A percentile compares a stretch with the other conserved stretches of the same genome.
Evolutionary conservation across 1,284 basidiomycete species (phyloP).

Genomic region (Malassezia brasiliensis): DNA sequence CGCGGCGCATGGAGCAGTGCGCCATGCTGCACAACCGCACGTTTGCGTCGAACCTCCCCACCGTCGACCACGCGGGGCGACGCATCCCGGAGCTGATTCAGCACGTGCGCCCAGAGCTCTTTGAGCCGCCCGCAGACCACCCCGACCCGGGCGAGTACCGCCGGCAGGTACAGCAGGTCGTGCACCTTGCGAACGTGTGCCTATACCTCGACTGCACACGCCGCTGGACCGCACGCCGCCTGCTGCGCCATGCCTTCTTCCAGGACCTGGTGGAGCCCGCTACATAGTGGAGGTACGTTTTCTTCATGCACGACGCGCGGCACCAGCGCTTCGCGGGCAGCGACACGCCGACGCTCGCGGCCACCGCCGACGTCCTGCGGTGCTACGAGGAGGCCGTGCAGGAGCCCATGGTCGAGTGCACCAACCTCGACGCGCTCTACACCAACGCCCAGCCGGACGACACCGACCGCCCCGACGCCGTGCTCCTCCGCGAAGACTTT

Average conservation of each 20-base stretch:
- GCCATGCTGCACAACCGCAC: slow-evolving; percentile 67
- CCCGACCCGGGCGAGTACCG: slow-evolving; percentile 31
- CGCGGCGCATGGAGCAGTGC: slow-evolving; percentile 68
- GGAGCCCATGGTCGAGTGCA: slow-evolving; percentile 28
- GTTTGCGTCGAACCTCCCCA: slow-evolving; percentile 37
- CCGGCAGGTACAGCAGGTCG: slow-evolving; percentile 30
- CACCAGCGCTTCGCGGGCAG: slow-evolving; percentile 11
- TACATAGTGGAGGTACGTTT: not conserved
- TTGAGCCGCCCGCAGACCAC: slow-evolving; percentile 23
- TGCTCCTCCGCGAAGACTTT: slow-evolving; percentile 33
- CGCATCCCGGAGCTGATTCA: slow-evolving; percentile 36
- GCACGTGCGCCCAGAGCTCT: slow-evolving; percentile 33
- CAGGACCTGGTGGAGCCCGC: slow-evolving; percentile 6
- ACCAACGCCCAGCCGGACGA: slow-evolving; percentile 21
- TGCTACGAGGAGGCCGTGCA: slow-evolving; percentile 38
- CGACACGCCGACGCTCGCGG: slow-evolving; percentile 14
- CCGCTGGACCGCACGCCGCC: slow-evolving; percentile 31
- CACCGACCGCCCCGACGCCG: slow-evolving; percentile 24
- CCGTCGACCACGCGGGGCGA: slow-evolving; percentile 20
- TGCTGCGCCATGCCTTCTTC: slow-evolving; percentile 39
- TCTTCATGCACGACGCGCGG: slow-evolving; percentile 15
- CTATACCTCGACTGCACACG: slow-evolving; percentile 41
- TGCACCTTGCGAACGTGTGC: slow-evolving; percentile 36
- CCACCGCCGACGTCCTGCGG: slow-evolving; percentile 25
- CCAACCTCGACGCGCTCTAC: slow-evolving; percentile 32